phyloP scores from a whole-genome alignment of 2,329 filamentous ascomycete species.

The Cladophialophora yegresii region DNA sequence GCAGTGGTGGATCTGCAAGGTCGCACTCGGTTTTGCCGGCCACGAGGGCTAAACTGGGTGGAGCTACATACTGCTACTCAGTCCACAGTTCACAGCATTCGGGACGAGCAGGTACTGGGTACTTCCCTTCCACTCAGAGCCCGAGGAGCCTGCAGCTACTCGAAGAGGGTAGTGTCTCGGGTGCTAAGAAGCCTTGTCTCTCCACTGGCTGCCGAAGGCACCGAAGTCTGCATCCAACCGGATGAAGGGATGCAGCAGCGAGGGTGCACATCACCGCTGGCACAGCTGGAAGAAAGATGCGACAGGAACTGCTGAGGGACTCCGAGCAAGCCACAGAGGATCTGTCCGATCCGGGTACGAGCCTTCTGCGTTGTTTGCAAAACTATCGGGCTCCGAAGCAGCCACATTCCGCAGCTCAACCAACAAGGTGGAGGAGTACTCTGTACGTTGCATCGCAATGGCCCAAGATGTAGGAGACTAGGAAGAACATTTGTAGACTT shows the following conservation, averaged over 20 bases:
- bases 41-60: constrained; percentile 1
- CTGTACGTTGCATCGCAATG: neutral
- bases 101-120: too few relatives aligned
- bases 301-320: neutral
- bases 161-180: neutral
- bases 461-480: neutral
- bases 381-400: neutral
- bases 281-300: neutral
- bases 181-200: neutral
- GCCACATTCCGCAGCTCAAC: neutral
- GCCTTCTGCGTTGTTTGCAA: neutral
- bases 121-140: neutral
- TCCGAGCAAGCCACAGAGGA: neutral
- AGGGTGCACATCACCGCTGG: neutral
- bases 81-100: neutral
- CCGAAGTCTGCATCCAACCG: neutral
- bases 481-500: neutral
- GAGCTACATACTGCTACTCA: neutral
- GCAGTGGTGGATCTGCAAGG: constrained; percentile 1
- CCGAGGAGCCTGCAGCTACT: constrained; percentile 2
- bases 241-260: neutral
- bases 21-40: constrained; percentile 4
- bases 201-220: neutral
- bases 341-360: neutral
- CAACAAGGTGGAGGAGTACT: neutral